Base-by-base conservation (phyloP, 768 basidiomycete species). In the Panus rudis region DNA sequence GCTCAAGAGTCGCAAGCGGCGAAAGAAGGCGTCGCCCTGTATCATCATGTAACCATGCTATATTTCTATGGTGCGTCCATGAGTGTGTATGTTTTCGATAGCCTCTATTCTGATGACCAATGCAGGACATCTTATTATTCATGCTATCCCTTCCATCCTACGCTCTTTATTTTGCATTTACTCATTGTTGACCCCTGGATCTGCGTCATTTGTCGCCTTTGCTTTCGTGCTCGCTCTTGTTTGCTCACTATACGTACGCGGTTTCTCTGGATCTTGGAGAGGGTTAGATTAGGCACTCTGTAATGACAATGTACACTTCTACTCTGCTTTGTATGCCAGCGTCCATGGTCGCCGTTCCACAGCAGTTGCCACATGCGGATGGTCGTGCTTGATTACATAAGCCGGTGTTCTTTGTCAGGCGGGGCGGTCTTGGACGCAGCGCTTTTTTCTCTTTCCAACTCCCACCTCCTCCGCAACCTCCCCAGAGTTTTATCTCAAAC, bases 21-120 rank as follows among this genome's bases (percentile, higher is more conserved):
- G 50, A 55, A 32, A 55, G 60, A 24, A 63, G 62, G 44, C 68
- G 60, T 28, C 46, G 49, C 20, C 57, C 24, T 51, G 49, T 28
- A 25, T 47, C 17, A 47, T 51, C 31, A 51, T 51, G 49, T 51
- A 27, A 42, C 35, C 20, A 25, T 25, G 13, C 46, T 34, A 28
- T 21, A 13, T 17, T 35, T 16, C 32, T 21, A 26, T 23, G 25
- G 22, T 24, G 7, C 7, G 20, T 21, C 10, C 12, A 10, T 11
- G 21, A 10, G 35, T 37, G 11, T 12, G 13, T n/a, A n/a, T n/a
- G n/a, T n/a, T n/a, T n/a, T n/a, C n/a, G n/a, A n/a, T n/a, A n/a
- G n/a, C n/a, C n/a, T n/a, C n/a, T n/a, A n/a, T n/a, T n/a, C n/a
- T n/a, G n/a, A n/a, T n/a, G n/a, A n/a, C n/a, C n/a, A n/a, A n/a